Evolutionary conservation across 352 stramenopile species (phyloP), one percentile per base, ranked within the genome.

Genomic region (Globisporangium spiculum): DNA sequence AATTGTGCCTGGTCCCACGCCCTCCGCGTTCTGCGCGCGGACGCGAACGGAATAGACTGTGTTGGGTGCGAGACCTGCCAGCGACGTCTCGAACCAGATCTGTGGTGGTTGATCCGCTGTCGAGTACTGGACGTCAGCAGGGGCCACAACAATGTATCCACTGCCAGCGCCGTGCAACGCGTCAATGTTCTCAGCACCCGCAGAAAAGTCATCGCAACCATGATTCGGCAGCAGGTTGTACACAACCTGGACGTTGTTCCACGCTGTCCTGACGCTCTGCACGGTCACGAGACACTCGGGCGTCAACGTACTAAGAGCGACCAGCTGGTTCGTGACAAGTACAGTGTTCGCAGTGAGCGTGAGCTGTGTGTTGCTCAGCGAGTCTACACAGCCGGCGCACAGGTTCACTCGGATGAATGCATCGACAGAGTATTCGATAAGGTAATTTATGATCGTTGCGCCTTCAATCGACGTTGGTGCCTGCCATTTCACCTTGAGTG

Each of bases 401-500:
- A 91, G 16, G 20, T 57, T 9, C 0, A 76, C 69, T 1, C 68
- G 58, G 3, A 67, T 66, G 69, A 93, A 93, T 9, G 65, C 73
- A 50, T 86, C 74, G 0, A 81, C 81, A 1, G 88, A 95, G 75
- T 92, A 97, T 64, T 97, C 91, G n/a, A 98, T 75, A 4, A 91
- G 34, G 73, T 96, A 98, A 9, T 79, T 71, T 1, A 66, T 65
- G 5, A 98, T 64, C 1, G 73, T 55, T 0, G 84, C 83, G 6
- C 94, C 94, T 54, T 98, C 93, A 8, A 58, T 70, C 3, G 76
- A 86, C 1, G 54, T 58, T 14, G 90, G 83, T 0, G 80, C 67
- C 55, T 90, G 74, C 94, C 95, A 99, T 60, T 85, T 86, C 24
- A 98, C 80, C 18, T 90, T 90, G 1, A 98, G 73, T 7, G 78